A percentile compares a stretch with the other conserved stretches of the same genome.
Conservation (phyloP, 768 basidiomycete species). For the Chalciporus sphaerocephalus region DNA sequence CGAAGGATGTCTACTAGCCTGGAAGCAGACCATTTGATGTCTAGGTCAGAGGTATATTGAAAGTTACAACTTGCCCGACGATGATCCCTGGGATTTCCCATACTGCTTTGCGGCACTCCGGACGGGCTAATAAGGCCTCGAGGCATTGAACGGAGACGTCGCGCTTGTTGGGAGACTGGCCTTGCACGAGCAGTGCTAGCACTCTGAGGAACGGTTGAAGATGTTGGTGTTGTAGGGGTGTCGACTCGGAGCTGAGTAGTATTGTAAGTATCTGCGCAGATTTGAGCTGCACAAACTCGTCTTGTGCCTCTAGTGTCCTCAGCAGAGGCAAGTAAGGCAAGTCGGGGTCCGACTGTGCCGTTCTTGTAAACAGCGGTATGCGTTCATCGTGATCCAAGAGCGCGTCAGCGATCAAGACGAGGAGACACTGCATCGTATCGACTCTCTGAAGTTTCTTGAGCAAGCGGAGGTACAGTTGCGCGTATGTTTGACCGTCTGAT, state of each 20-base stretch:
- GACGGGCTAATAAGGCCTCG: conserved; percentile 77
- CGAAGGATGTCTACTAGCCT: conserved; percentile 84
- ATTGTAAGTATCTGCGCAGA: conserved; percentile 83
- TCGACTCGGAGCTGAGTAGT: conserved; percentile 61
- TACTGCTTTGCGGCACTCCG: conserved; percentile 72
- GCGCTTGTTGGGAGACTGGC: conserved; percentile 59
- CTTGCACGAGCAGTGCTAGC: conserved; percentile 59
- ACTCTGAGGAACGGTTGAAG: conserved; percentile 57
- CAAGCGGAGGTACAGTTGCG: conserved; percentile 82
- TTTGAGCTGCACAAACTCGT: conserved; percentile 95
- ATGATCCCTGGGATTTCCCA: conserved; percentile 73
- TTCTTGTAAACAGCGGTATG: conserved; percentile 65
- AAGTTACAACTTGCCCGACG: conserved; percentile 46
- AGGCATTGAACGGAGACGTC: conserved; percentile 92
- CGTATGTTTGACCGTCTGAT: conserved; percentile 80
- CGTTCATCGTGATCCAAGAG: conserved; percentile 85
- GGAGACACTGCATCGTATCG: conserved; percentile 83
- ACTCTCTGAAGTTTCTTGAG: conserved; percentile 81
- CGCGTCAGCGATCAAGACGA: conserved; percentile 86
- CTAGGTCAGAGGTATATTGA: not conserved
- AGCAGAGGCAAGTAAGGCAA: conserved; percentile 78
- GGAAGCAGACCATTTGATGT: conserved; percentile 1
- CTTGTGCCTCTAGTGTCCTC: conserved; percentile 78
- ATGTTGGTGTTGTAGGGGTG: conserved; percentile 46
- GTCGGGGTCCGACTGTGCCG: conserved; percentile 65